A percentile compares a stretch with the other conserved stretches of the same genome.
Conservation (phyloP, 306 rosid genomes). For the Citrullus colocynthis region DNA sequence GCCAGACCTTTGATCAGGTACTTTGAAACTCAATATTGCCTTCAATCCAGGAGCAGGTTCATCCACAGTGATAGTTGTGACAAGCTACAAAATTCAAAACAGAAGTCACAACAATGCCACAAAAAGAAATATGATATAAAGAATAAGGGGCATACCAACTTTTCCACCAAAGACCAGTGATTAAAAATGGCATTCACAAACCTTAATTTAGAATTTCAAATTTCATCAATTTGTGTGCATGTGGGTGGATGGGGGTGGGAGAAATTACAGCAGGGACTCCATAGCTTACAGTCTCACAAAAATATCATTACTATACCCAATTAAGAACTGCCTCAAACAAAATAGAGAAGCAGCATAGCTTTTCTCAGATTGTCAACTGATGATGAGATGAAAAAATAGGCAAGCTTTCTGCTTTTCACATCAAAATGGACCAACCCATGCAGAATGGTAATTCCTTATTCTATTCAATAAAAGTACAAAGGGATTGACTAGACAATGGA, state of each 20-base stretch:
- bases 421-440: background rate
- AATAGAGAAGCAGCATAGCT: background rate
- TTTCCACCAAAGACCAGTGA: background rate
- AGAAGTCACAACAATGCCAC: background rate
- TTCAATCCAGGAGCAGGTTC: constrained; percentile 79
- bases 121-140: background rate
- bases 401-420: background rate
- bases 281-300: background rate
- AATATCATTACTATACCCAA: background rate
- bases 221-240: background rate
- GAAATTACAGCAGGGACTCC: background rate
- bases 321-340: background rate
- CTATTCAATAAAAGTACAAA: background rate
- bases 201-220: background rate
- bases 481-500: background rate
- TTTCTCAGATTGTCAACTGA: background rate
- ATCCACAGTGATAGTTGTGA: constrained; percentile 52
- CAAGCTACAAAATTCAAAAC: constrained; percentile 33
- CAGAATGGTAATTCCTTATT: background rate
- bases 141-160: background rate
- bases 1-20: constrained; percentile 90
- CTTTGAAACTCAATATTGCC: constrained; percentile 55
- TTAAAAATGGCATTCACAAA: background rate
- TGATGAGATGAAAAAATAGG: background rate
- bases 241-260: background rate